Base-by-base conservation (phyloP, 2,329 filamentous ascomycete species). In the Colletotrichum simmondsii region DNA sequence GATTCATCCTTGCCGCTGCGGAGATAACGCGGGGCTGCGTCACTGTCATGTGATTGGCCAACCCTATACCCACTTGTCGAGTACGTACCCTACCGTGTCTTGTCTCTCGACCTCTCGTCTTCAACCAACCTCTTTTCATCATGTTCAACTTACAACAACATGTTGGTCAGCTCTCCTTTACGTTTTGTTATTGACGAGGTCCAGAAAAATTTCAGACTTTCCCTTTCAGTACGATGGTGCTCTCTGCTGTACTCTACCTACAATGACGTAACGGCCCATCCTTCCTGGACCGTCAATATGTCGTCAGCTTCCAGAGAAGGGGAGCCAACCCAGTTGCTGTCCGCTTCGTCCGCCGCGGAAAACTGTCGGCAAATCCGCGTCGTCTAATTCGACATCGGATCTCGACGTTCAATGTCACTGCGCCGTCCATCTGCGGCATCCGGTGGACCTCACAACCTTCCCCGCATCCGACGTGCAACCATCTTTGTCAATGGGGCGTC, bases 1-100 rank as follows among this genome's bases (percentile, higher is more conserved):
- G 58, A 12, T 60, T 26, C 37, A 19, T 26, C 59, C 24, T 28
- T 35, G 46, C n/a, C 26, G 46, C 19, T 11, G n/a, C 61, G 69
- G 69, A 64, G 59, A 72, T 69, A 64, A 64, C 46, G 59, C 70
- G 70, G 70, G 42, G 59, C 64, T 69, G 66, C 61, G 14, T 32
- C 14, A 49, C 14, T 6, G 1, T 4, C 12, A 14, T 26, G 2
- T 59, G n/a, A 24, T 69, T 60, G 68, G 35, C 12, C 10, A 22
- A 24, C 8, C n/a, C 16, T 8, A 19, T 42, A 26, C 24, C 19
- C 16, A 16, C 42, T 16, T 2, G 22, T 6, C 24, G 22, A n/a
- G 16, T 42, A 52, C 59, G 37, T 28, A 26, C 6, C 11, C n/a
- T 37, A 28, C 59, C 35, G 19, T 42, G 16, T 46, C 19, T 24